A percentile compares a stretch with the other conserved stretches of the same genome.
phyloP scores from a whole-genome alignment of 352 stramenopile genomes.

The Phytophthora chlamydospora region DNA sequence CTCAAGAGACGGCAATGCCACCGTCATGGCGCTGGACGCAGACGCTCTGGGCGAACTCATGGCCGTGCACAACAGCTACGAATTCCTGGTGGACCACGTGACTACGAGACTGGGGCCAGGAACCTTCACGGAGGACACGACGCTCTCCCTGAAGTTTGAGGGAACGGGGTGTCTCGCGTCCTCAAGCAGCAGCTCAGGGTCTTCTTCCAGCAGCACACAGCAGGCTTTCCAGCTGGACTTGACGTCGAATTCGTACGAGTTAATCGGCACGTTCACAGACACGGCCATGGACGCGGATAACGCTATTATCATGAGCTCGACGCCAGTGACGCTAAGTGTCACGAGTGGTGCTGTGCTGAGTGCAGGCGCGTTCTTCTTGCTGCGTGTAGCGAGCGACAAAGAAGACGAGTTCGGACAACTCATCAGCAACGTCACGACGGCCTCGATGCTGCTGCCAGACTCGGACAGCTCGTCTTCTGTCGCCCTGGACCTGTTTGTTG shows the following conservation, averaged over 20 bases:
- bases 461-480: slow-evolving; percentile 29
- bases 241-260: slow-evolving; percentile 54
- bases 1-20: slow-evolving; percentile 58
- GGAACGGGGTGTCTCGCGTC: slow-evolving; percentile 58
- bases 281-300: slow-evolving; percentile 55
- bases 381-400: slow-evolving; percentile 65
- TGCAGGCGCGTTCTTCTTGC: slow-evolving; percentile 65
- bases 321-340: slow-evolving; percentile 63
- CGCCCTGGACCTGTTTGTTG: slow-evolving; percentile 55
- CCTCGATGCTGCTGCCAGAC: slow-evolving; percentile 46
- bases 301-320: slow-evolving; percentile 53
- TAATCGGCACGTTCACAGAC: slow-evolving; percentile 64
- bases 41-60: slow-evolving; percentile 47
- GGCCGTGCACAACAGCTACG: slow-evolving; percentile 45
- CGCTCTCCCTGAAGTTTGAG: slow-evolving; percentile 61
- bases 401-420: slow-evolving; percentile 63
- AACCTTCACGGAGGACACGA: slow-evolving; percentile 61
- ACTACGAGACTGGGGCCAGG: slow-evolving; percentile 65
- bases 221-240: slow-evolving; percentile 72
- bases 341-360: slow-evolving; percentile 63
- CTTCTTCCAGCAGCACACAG: slow-evolving; percentile 17
- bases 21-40: slow-evolving; percentile 51
- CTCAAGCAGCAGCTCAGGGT: slow-evolving; percentile 4
- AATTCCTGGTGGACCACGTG: slow-evolving; percentile 61
- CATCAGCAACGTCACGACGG: slow-evolving; percentile 58